phyloP scores from a whole-genome alignment of 768 basidiomycete species.

The Thelephora aurantiotincta region DNA sequence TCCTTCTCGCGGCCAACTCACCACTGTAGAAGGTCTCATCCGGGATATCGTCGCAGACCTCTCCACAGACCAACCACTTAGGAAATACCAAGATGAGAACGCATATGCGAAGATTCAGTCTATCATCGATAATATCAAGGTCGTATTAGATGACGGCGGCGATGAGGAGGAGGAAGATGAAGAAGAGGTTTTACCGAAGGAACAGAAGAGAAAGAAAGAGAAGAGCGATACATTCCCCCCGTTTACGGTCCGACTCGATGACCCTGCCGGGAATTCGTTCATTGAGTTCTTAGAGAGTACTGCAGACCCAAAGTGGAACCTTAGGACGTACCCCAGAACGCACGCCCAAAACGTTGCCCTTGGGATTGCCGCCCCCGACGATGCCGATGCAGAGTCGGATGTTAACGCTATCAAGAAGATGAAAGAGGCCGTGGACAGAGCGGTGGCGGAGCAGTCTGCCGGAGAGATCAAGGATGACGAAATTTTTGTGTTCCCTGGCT shows the following conservation, averaged over 20 bases:
- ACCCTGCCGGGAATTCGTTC: slow-evolving; percentile 95
- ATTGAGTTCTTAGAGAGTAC: slow-evolving; percentile 80
- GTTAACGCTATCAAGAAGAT: slow-evolving; percentile 1
- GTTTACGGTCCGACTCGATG: slow-evolving; percentile 80
- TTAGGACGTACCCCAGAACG: slow-evolving; percentile 70
- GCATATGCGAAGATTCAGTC: slow-evolving; percentile 61
- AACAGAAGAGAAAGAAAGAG: slow-evolving; percentile 18
- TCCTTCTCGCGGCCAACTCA: slow-evolving; percentile 77
- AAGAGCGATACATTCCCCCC: slow-evolving; percentile 43
- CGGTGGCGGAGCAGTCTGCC: slow-evolving; percentile 9
- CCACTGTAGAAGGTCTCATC: slow-evolving; percentile 91
- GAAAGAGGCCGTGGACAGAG: slow-evolving; percentile 3
- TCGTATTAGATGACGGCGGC: slow-evolving; percentile 43
- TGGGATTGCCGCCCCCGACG: slow-evolving; percentile 50
- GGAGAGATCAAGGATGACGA: slow-evolving; percentile 56
- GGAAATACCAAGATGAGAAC: slow-evolving; percentile 63
- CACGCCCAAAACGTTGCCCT: slow-evolving; percentile 68
- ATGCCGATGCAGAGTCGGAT: slow-evolving; percentile 9
- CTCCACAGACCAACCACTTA: slow-evolving; percentile 66
- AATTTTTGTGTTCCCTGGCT: slow-evolving; percentile 74
- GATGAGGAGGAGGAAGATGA: slow-evolving; percentile 36
- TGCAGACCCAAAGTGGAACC: slow-evolving; percentile 86
- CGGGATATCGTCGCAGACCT: slow-evolving; percentile 75
- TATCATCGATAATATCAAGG: slow-evolving; percentile 52
- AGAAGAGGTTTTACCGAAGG: slow-evolving; percentile 13